Percentiles rank a stretch among this genome's conserved stretches.
These are phyloP conservation scores for Rhizopus delemar DNA, from an alignment of 371 early-diverging fungal species.

Conservation along the genomic window DNA sequence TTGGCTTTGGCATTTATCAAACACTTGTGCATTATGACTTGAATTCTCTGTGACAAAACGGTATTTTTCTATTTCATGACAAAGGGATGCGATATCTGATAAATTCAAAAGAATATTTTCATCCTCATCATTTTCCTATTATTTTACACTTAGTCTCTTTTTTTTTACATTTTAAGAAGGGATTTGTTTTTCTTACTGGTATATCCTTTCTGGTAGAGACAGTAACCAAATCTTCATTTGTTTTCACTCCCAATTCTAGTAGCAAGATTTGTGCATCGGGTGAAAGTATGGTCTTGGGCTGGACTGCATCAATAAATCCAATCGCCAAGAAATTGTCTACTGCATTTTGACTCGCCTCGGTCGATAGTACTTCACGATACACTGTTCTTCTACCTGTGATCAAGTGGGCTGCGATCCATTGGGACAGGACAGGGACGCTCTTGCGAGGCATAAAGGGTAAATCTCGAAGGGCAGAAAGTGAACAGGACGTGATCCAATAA, in stretches of 20 bases:
- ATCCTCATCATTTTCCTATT: constrained; percentile 1
- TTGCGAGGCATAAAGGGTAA: constrained; percentile 55
- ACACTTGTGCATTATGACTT: constrained; percentile 48
- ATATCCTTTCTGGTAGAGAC: constrained; percentile 30
- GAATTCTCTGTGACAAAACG: constrained; percentile 38
- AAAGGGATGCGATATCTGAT: constrained; percentile 43
- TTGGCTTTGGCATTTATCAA: constrained; percentile 55
- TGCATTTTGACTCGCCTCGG: constrained; percentile 51
- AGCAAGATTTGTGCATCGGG: constrained; percentile 52
- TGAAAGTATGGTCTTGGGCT: constrained; percentile 45
- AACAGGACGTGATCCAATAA: constrained; percentile 56
- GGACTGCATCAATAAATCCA: constrained; percentile 50
- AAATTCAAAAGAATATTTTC: constrained; percentile 27
- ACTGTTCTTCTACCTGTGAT: constrained; percentile 51
- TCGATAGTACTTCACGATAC: constrained; percentile 54
- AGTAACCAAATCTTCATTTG: constrained; percentile 53
- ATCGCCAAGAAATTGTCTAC: constrained; percentile 49
- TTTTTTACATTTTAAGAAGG: not conserved
- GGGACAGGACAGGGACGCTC: constrained; percentile 47
- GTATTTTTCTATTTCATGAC: constrained; percentile 48
- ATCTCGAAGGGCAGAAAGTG: constrained; percentile 51
- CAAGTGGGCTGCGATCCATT: constrained; percentile 57
- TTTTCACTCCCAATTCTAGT: constrained; percentile 47
- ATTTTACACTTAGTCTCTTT: too few relatives aligned
- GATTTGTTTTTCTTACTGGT: not conserved